Percentiles rank a stretch among this genome's conserved stretches.
These are phyloP conservation scores for Claviceps digitariae DNA, from an alignment of 2,329 filamentous ascomycete genomes.

Conservation along the genomic window DNA sequence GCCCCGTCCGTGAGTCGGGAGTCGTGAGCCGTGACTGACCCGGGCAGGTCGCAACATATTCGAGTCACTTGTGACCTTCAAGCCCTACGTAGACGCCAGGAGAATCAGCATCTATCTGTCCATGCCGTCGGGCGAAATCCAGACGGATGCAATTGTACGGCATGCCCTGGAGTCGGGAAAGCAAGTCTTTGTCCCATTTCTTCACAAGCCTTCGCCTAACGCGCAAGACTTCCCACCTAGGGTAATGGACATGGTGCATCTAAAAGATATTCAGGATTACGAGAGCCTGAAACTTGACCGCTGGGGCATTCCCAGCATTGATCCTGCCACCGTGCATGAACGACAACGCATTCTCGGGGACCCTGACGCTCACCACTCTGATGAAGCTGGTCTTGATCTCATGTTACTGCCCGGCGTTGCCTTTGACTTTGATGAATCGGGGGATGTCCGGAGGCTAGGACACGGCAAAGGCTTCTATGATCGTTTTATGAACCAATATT, in stretches of 20 bases:
- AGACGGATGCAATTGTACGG: constrained; percentile 68
- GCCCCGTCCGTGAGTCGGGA: too few relatives aligned
- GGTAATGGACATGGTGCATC: constrained; percentile 90
- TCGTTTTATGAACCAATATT: constrained; percentile 70
- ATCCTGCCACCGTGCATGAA: constrained; percentile 46
- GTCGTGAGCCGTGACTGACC: neutral
- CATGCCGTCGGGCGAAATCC: constrained; percentile 80
- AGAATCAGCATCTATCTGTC: constrained; percentile 80
- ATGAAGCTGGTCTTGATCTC: constrained; percentile 53
- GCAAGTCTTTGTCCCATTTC: constrained; percentile 81
- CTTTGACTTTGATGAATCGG: constrained; percentile 53
- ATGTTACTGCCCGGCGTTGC: constrained; percentile 88
- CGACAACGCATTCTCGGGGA: constrained; percentile 64
- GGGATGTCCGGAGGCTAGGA: constrained; percentile 60
- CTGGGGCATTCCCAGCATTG: constrained; percentile 91
- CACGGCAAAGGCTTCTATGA: constrained; percentile 98
- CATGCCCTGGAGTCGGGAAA: constrained; percentile 69
- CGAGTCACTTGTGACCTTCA: constrained; percentile 49
- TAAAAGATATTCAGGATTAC: constrained; percentile 64
- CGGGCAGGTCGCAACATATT: constrained; percentile 52
- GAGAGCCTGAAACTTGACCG: constrained; percentile 61
- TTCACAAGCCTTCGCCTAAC: constrained; percentile 48
- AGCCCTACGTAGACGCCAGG: constrained; percentile 61
- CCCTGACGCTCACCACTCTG: constrained; percentile 28
- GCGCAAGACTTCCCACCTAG: constrained; percentile 39